phyloP scores from a whole-genome alignment of 2,329 filamentous ascomycete genomes.

The Cladosporium phlei region DNA sequence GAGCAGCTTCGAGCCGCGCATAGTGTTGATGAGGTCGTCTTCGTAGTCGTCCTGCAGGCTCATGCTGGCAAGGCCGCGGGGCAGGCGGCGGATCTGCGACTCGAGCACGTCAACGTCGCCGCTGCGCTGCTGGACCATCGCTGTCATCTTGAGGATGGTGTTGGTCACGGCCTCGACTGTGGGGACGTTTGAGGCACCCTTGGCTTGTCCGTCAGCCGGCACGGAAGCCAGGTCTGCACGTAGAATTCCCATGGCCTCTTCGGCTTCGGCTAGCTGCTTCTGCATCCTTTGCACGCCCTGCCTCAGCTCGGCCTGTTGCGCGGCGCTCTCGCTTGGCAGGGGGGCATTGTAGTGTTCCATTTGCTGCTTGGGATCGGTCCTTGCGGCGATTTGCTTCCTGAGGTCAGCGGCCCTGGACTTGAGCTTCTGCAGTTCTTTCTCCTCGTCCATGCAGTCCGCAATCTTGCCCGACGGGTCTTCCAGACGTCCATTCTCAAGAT shows the following conservation, averaged over 20 bases:
- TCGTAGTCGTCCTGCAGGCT: constrained; percentile 30
- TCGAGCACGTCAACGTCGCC: constrained; percentile 89
- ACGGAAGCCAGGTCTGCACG: constrained; percentile 68
- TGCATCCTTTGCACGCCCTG: constrained; percentile 70
- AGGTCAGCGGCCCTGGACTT: constrained; percentile 73
- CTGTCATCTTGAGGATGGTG: constrained; percentile 88
- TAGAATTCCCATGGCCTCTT: constrained; percentile 74
- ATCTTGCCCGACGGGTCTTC: constrained; percentile 65
- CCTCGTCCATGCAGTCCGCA: constrained; percentile 56
- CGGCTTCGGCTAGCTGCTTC: constrained; percentile 68
- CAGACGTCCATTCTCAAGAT: constrained; percentile 65
- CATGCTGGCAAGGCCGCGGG: constrained; percentile 28
- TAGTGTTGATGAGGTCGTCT: constrained; percentile 29
- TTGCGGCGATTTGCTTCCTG: constrained; percentile 66
- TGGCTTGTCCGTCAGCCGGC: constrained; percentile 23
- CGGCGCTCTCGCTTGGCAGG: constrained; percentile 76
- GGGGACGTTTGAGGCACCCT: constrained; percentile 52
- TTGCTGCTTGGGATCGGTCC: constrained; percentile 62
- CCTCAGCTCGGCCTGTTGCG: constrained; percentile 78
- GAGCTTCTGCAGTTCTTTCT: constrained; percentile 68
- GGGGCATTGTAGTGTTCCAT: constrained; percentile 65
- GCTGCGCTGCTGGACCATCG: constrained; percentile 84
- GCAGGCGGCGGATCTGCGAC: constrained; percentile 71
- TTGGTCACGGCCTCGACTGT: constrained; percentile 89
- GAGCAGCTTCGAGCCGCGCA: constrained; percentile 25